These are phyloP conservation scores for Phyllosticta ampelicida DNA, from an alignment of 2,329 filamentous ascomycete genomes.

Conservation along the genomic window DNA sequence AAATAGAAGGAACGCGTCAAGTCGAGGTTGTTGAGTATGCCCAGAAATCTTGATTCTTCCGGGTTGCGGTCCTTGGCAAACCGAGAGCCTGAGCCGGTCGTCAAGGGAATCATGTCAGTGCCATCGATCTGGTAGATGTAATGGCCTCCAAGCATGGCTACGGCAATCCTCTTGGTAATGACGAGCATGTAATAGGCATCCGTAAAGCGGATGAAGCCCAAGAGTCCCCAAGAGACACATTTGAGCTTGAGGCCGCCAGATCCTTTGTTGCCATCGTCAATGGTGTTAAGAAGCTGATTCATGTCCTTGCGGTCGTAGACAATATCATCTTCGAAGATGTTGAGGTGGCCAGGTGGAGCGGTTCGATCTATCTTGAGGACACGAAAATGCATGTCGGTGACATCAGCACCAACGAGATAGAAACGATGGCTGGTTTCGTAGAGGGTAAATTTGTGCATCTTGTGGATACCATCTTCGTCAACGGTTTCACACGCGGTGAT, in stretches of 20 bases:
- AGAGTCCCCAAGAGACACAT: slow-evolving; percentile 82
- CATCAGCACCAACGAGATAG: slow-evolving; percentile 88
- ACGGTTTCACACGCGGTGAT: slow-evolving; percentile 31
- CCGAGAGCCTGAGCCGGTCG: slow-evolving; percentile 54
- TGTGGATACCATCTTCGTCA: slow-evolving; percentile 32
- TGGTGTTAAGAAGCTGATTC: slow-evolving; percentile 82
- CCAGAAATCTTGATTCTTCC: slow-evolving; percentile 80
- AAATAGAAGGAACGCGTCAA: slow-evolving; percentile 91
- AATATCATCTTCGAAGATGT: slow-evolving; percentile 86
- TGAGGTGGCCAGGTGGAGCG: slow-evolving; percentile 65
- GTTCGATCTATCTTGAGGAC: slow-evolving; percentile 94
- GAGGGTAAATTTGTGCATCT: slow-evolving; percentile 93
- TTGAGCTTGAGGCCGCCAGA: slow-evolving; percentile 83
- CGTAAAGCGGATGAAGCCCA: slow-evolving; percentile 94
- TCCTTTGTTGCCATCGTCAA: slow-evolving; percentile 87
- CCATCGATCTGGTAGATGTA: slow-evolving; percentile 93
- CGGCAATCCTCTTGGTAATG: slow-evolving; percentile 90
- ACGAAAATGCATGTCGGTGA: slow-evolving; percentile 77
- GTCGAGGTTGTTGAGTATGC: slow-evolving; percentile 84
- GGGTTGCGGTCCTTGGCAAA: slow-evolving; percentile 73
- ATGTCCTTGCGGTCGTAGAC: slow-evolving; percentile 89
- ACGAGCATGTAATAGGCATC: slow-evolving; percentile 95
- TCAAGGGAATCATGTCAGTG: slow-evolving; percentile 82
- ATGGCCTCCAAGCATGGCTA: slow-evolving; percentile 91
- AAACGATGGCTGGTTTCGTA: slow-evolving; percentile 92